Conservation (phyloP, 73 alveolate genomes). For the Paramecium biaurelia region DNA sequence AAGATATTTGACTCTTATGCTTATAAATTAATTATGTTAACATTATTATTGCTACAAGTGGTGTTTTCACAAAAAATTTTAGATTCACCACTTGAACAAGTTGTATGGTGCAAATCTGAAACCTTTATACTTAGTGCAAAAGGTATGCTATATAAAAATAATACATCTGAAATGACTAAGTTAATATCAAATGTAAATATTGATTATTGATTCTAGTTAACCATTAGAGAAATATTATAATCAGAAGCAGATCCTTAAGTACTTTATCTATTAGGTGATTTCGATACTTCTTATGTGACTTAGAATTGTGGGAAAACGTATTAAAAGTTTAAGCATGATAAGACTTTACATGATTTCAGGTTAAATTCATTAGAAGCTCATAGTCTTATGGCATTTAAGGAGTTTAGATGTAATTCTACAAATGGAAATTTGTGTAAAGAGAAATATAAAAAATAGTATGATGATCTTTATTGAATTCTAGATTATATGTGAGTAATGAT, state of each 20-base stretch:
- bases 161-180: neutral
- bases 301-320: conserved; percentile 61
- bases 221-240: conserved; percentile 25
- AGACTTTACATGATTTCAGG: conserved; percentile 46
- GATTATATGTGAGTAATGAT: conserved; percentile 19
- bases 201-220: neutral
- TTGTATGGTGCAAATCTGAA: conserved; percentile 23
- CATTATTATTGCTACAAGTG: conserved; percentile 6
- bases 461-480: neutral
- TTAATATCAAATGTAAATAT: neutral
- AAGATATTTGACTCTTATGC: neutral
- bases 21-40: neutral
- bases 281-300: conserved; percentile 22
- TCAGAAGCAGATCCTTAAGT: conserved; percentile 57
- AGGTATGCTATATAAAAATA: neutral
- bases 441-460: conserved; percentile 22
- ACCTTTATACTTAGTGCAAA: neutral
- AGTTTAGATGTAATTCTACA: neutral
- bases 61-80: neutral
- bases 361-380: conserved; percentile 10
- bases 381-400: conserved; percentile 7
- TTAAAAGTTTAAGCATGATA: neutral
- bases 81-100: conserved; percentile 44
- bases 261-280: conserved; percentile 46
- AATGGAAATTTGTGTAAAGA: neutral